A percentile compares a stretch with the other conserved stretches of the same genome.
Conservation (phyloP, 2,329 filamentous ascomycete genomes). For the Aspergillus thermomutatus region DNA sequence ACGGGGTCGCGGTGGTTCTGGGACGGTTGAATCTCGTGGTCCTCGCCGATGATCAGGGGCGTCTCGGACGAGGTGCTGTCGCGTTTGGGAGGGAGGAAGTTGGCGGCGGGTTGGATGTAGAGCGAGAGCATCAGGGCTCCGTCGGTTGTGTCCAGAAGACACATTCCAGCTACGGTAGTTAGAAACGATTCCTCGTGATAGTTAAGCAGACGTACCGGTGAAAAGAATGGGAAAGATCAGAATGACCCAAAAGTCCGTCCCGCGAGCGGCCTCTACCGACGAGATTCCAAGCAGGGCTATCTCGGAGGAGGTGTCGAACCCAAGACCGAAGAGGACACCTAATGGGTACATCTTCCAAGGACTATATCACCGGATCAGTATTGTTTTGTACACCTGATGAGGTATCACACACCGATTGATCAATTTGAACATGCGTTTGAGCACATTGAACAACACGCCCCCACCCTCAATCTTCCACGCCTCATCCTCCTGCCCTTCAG, state of each 20-base stretch:
- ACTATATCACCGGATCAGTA: constrained; percentile 18
- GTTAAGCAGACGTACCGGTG: constrained; percentile 57
- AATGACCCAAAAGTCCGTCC: constrained; percentile 91
- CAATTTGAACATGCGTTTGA: constrained; percentile 73
- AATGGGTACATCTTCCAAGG: constrained; percentile 94
- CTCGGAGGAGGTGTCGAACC: constrained; percentile 94
- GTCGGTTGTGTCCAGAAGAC: constrained; percentile 85
- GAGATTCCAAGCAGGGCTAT: constrained; percentile 89
- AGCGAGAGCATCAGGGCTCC: constrained; percentile 93
- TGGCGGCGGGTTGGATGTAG: constrained; percentile 61
- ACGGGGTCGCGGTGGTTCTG: constrained; percentile 68
- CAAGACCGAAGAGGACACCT: constrained; percentile 83
- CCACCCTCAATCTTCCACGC: constrained; percentile 70
- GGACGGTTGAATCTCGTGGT: constrained; percentile 19
- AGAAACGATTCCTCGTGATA: not conserved
- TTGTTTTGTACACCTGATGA: not conserved
- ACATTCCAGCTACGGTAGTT: constrained; percentile 71
- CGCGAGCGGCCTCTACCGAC: constrained; percentile 77
- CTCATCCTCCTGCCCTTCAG: constrained; percentile 45
- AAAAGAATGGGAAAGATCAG: constrained; percentile 87
- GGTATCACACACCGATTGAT: constrained; percentile 48
- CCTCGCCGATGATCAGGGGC: constrained; percentile 13
- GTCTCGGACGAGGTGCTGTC: constrained; percentile 15
- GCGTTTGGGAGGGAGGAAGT: constrained; percentile 34
- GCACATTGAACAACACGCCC: constrained; percentile 68